Base-by-base conservation (phyloP, 2,329 filamentous ascomycete genomes). In the Polychaeton citri region DNA sequence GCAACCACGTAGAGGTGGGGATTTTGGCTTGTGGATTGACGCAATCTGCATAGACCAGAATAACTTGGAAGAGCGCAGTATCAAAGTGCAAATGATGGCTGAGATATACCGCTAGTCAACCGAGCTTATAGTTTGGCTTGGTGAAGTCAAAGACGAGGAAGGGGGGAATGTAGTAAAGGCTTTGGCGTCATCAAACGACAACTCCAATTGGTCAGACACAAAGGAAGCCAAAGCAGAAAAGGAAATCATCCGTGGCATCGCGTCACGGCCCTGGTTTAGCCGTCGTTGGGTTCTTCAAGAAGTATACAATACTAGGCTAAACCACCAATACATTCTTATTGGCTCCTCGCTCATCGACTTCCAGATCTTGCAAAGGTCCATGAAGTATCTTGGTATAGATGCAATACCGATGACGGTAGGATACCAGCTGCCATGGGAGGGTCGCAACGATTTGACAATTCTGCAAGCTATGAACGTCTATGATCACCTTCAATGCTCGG, bases 91-190 rank as follows among this genome's bases (percentile, higher is more conserved):
- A 9, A 35, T 35, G 17, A 41, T 41, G 39, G 34, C 48, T 2
- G 32, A 37, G 2, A 56, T 62, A 13, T 62, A 61, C 35, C 30
- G 32, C 13, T 10, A 7, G 4, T 41, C 43, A 7, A 16, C 21
- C 10, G 15, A 19, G 2, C 40, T 44, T 2, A 15, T 39, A 17
- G 21, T 38, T 7, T 43, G 42, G 42, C 38, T 44, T 12, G 42
- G 40, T 12, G 37, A 38, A 3, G 18, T 21, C 5, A 31, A 35
- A 20, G 30, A 13, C 2, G 19, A 33, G n/a, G 21, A n/a, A 24
- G 21, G 21, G 21, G 7, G 21, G n/a, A 24, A 24, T 7, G 7
- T n/a, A 24, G n/a, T 7, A 24, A n/a, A 24, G 21, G 21, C 21
- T 24, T 24, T 24, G 7, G n/a, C 21, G 7, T 24, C 21, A 24